Evolutionary conservation across 208 protist species (phyloP).

Genomic region (Porcisia deanei): DNA sequence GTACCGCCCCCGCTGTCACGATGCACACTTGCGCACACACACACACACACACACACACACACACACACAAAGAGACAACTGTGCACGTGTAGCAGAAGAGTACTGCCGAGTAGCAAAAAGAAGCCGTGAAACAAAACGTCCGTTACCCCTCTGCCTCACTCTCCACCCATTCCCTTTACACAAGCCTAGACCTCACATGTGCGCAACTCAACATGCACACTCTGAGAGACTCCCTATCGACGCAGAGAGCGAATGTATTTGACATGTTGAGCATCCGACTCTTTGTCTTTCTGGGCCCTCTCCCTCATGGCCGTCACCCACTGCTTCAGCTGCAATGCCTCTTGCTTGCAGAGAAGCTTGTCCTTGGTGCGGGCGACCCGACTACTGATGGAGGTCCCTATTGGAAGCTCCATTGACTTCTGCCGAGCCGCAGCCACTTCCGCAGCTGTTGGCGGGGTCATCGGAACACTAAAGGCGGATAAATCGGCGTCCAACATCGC

Average conservation of each 20-base stretch:
- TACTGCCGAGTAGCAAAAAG: conserved; percentile 2
- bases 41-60: background rate
- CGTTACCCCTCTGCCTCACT: background rate
- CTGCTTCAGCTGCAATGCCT: conserved; percentile 23
- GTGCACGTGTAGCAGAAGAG: background rate
- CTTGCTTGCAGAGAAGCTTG: conserved; percentile 38
- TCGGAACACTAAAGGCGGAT: conserved; percentile 51
- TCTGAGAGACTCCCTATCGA: background rate
- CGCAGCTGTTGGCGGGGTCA: conserved; percentile 52
- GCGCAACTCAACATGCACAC: background rate
- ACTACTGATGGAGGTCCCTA: conserved; percentile 35
- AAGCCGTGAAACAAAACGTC: background rate
- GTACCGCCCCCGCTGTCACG: background rate
- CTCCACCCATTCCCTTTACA: background rate
- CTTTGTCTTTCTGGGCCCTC: conserved; percentile 25
- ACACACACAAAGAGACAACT: background rate
- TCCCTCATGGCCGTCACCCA: conserved; percentile 28
- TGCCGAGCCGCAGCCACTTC: conserved; percentile 46
- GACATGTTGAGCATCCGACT: conserved; percentile 31
- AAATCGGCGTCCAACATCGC: conserved; percentile 30
- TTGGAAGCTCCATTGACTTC: conserved; percentile 35
- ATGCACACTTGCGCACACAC: background rate
- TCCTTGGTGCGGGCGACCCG: conserved; percentile 51
- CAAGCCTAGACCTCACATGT: background rate
- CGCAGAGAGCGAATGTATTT: conserved; percentile 32